These are phyloP conservation scores for Lyophyllum shimeji DNA, from an alignment of 768 basidiomycete species.

Conservation along the genomic window DNA sequence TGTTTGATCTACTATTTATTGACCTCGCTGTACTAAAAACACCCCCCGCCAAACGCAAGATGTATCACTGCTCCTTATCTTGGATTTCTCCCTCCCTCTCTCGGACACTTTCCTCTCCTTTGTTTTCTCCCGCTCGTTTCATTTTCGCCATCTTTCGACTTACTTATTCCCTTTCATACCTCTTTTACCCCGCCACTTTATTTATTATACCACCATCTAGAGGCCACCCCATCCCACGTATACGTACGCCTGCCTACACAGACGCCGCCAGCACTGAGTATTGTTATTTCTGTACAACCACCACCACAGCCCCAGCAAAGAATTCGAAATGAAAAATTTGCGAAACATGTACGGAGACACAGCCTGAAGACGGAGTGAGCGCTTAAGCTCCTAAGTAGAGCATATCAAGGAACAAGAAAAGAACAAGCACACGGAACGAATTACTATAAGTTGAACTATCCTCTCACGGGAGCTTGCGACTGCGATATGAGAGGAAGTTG, in stretches of 20 bases:
- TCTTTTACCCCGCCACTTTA: not conserved
- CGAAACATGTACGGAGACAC: too few relatives aligned
- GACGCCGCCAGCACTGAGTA: not conserved
- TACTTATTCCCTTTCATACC: conserved; percentile 12
- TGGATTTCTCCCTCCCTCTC: conserved; percentile 3
- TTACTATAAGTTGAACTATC: too few relatives aligned
- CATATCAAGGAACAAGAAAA: too few relatives aligned
- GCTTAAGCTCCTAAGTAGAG: too few relatives aligned
- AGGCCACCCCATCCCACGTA: not conserved
- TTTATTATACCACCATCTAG: conserved; percentile 10
- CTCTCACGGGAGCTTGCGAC: too few relatives aligned
- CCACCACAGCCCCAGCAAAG: not conserved
- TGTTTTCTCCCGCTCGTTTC: not conserved
- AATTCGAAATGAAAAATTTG: not conserved
- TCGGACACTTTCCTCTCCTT: not conserved
- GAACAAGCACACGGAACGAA: too few relatives aligned
- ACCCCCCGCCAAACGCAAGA: not conserved
- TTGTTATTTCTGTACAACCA: not conserved
- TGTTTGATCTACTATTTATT: conserved; percentile 21
- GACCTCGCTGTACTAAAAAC: conserved; percentile 8
- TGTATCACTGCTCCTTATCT: conserved; percentile 9
- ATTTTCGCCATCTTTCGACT: conserved; percentile 2
- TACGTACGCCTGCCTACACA: not conserved
- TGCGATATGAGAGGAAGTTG: too few relatives aligned
- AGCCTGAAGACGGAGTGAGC: too few relatives aligned